These are phyloP conservation scores for Cubamyces sp. DNA, from an alignment of 768 basidiomycete genomes.

Conservation along the genomic window DNA sequence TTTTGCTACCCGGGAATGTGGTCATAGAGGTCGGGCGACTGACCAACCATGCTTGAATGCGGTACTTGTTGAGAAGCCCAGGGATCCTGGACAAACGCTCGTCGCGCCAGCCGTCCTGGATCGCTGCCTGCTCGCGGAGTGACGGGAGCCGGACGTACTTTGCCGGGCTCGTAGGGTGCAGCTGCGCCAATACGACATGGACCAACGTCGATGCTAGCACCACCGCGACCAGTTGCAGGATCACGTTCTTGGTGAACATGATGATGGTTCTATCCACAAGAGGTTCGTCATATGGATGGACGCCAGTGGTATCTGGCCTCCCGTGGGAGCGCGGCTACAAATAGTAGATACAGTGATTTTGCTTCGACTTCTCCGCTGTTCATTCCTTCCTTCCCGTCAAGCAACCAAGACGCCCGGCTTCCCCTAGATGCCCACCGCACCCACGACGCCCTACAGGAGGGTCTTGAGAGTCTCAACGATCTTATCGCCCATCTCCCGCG, in stretches of 20 bases:
- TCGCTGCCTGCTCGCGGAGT: constrained; percentile 44
- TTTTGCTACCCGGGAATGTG: no score
- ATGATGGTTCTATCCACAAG: not conserved
- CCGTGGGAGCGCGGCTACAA: constrained; percentile 17
- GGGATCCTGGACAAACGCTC: constrained; percentile 49
- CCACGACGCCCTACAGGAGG: constrained; percentile 45
- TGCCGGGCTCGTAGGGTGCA: constrained; percentile 34
- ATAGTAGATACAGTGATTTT: constrained; percentile 22
- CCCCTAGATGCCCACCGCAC: not conserved
- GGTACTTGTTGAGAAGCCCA: constrained; percentile 45
- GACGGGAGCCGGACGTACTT: constrained; percentile 42
- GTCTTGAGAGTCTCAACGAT: constrained; percentile 73
- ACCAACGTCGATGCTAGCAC: not conserved
- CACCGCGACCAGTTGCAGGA: not conserved
- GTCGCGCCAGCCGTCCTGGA: constrained; percentile 46
- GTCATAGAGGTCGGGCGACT: constrained; percentile 13
- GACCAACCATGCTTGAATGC: constrained; percentile 49
- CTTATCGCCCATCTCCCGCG: constrained; percentile 82
- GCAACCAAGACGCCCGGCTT: no score
- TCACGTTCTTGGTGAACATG: constrained; percentile 4
- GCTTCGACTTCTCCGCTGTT: constrained; percentile 12
- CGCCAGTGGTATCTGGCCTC: not conserved
- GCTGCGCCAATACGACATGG: constrained; percentile 14
- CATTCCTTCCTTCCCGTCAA: no score
- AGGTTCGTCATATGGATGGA: not conserved